These are phyloP conservation scores for Tolypocladium tropicale DNA, from an alignment of 2,329 filamentous ascomycete genomes.

Conservation along the genomic window DNA sequence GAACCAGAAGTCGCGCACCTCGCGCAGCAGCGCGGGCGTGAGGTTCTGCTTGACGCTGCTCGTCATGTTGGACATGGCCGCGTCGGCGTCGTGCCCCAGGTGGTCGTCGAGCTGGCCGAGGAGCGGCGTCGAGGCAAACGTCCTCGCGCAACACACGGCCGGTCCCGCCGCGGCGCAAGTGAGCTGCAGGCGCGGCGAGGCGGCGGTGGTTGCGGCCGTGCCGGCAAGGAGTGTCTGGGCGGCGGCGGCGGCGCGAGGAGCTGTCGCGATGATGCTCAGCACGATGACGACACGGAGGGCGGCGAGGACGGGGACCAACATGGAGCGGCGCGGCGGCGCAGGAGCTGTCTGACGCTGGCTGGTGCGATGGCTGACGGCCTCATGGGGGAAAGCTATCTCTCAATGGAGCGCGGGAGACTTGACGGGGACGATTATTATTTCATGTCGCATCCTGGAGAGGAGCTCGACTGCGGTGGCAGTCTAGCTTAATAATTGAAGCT, in stretches of 20 bases:
- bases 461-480: too few species aligned
- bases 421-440: too few species aligned
- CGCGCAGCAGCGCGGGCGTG: conserved; percentile 17
- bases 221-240: not conserved
- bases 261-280: not conserved
- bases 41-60: conserved; percentile 10
- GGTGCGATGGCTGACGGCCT: not conserved
- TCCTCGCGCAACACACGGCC: not conserved
- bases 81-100: not conserved
- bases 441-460: too few species aligned
- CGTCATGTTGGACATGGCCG: not conserved
- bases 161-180: not conserved
- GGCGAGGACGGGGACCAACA: not conserved
- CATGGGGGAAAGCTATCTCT: not conserved
- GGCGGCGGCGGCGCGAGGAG: not conserved
- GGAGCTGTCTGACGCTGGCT: not conserved
- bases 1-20: conserved; percentile 27
- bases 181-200: not conserved
- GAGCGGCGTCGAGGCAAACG: not conserved
- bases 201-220: not conserved
- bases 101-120: not conserved
- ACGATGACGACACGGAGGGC: not conserved
- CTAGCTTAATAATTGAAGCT: too few species aligned
- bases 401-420: not conserved
- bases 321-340: not conserved